Evolutionary conservation across 495 filamentous ascomycete species (phyloP), one percentile per base, ranked within the genome.

Genomic region (Penicillium dipodomyicola): DNA sequence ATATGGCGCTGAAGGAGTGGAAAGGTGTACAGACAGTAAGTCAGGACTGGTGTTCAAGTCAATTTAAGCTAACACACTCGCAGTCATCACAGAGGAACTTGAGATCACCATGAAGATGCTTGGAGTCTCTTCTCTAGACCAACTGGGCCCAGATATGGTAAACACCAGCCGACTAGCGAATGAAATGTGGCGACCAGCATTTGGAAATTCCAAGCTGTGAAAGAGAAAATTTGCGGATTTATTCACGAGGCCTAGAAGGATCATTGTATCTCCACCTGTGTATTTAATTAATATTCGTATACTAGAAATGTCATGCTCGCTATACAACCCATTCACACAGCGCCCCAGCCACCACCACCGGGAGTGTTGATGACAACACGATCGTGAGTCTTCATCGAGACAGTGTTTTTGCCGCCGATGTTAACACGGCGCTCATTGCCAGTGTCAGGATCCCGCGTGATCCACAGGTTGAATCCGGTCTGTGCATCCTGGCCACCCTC

Each of bases 321-420:
- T 49, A 40, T 30, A 54, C 30, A 60, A 39, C 30, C 43, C 15
- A 40, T 43, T 62, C 43, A 63, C 48, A 41, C 46, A 49, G 50
- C 50, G 4, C 79, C 79, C 75, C 75, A 82, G 37, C 78, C 80
- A 61, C 80, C 80, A 54, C 80, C 80, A 23, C 80, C 80, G 46
- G 80, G 77, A 32, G 79, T 82, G 65, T 74, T 74, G n/a, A 83
- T 79, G 54, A 97, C 87, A 59, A 98, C 91, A 9, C 92, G 81
- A 69, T 98, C 94, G 22, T 94, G 93, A 0, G 84, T 77, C 62
- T 86, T 78, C 84, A 97, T 95, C 10, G 82, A 79, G 23, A 93
- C 92, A 15, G 90, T 96, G 68, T 97, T 97, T 81, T 98, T 98
- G 9, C 86, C 92, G 0, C 93, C 94, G 44, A 97, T 70, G 65